A percentile compares a stretch with the other conserved stretches of the same genome.
phyloP scores from a whole-genome alignment of 2,329 filamentous ascomycete species.

The Shiraia bambusicola region DNA sequence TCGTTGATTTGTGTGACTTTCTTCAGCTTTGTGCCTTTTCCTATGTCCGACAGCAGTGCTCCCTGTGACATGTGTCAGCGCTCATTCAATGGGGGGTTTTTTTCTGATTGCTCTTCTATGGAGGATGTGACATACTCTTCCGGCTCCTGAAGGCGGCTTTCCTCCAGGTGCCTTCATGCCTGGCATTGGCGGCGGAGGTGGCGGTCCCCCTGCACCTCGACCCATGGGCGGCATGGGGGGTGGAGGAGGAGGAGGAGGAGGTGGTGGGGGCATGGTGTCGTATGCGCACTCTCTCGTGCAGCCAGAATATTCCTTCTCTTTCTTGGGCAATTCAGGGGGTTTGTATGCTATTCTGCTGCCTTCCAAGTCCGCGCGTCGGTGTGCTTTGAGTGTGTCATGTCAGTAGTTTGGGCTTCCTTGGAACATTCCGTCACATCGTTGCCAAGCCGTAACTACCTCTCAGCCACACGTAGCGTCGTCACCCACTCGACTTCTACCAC shows the following conservation, averaged over 20 bases:
- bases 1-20: slow-evolving; percentile 86
- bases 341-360: slow-evolving; percentile 16
- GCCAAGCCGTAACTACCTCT: slow-evolving; percentile 9
- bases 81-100: slow-evolving; percentile 2
- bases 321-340: not conserved
- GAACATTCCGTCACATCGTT: slow-evolving; percentile 11
- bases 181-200: slow-evolving; percentile 41
- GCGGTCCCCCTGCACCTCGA: slow-evolving; percentile 40
- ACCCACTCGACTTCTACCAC: slow-evolving; percentile 18
- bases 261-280: slow-evolving; percentile 38
- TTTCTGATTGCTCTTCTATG: not conserved
- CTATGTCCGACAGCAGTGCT: slow-evolving; percentile 84
- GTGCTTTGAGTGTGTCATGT: slow-evolving; percentile 20
- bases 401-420: slow-evolving; percentile 11
- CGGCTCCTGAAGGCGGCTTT: slow-evolving; percentile 36
- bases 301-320: slow-evolving; percentile 2
- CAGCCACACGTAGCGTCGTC: slow-evolving; percentile 23
- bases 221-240: slow-evolving; percentile 44
- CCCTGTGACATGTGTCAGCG: slow-evolving; percentile 58
- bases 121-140: slow-evolving; percentile 32
- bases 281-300: slow-evolving; percentile 9
- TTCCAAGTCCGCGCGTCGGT: slow-evolving; percentile 16
- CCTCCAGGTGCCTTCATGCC: slow-evolving; percentile 36
- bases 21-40: slow-evolving; percentile 75
- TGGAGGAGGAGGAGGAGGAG: slow-evolving; percentile 42